phyloP scores from a whole-genome alignment of 306 rosid species.

The Quercus bicolor region DNA sequence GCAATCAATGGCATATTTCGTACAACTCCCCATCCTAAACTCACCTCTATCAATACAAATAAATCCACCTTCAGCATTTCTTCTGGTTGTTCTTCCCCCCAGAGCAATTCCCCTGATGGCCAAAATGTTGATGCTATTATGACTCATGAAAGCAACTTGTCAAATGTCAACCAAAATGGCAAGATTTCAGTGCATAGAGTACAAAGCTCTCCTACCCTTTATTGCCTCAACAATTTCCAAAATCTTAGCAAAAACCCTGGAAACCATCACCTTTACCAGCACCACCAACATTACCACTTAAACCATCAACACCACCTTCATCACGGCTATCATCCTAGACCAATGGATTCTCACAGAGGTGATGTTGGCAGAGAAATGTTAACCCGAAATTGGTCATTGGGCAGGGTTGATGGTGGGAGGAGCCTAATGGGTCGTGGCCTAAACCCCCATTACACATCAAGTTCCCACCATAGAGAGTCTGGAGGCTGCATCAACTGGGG shows the following conservation, averaged over 20 bases:
- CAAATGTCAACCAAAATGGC: neutral
- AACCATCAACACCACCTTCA: slow-evolving; percentile 14
- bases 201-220: slow-evolving; percentile 61
- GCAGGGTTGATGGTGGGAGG: slow-evolving; percentile 23
- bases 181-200: slow-evolving; percentile 44
- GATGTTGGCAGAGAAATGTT: slow-evolving; percentile 25
- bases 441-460: slow-evolving; percentile 17
- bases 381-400: slow-evolving; percentile 11
- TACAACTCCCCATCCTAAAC: slow-evolving; percentile 7
- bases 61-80: slow-evolving; percentile 5
- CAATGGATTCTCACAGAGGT: slow-evolving; percentile 22
- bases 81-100: slow-evolving; percentile 71
- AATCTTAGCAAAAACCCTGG: neutral
- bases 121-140: slow-evolving; percentile 10
- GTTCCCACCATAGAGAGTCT: slow-evolving; percentile 33
- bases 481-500: slow-evolving; percentile 10
- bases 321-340: slow-evolving; percentile 13
- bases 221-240: slow-evolving; percentile 32
- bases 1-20: slow-evolving; percentile 65
- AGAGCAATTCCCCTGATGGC: slow-evolving; percentile 58
- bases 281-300: slow-evolving; percentile 17
- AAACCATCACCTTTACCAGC: slow-evolving; percentile 16
- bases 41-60: neutral
- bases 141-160: slow-evolving; percentile 16
- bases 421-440: slow-evolving; percentile 7